Percentiles rank a stretch among this genome's conserved stretches.
phyloP scores from a whole-genome alignment of 2,329 filamentous ascomycete species.

The Thermothelomyces thermophilus region DNA sequence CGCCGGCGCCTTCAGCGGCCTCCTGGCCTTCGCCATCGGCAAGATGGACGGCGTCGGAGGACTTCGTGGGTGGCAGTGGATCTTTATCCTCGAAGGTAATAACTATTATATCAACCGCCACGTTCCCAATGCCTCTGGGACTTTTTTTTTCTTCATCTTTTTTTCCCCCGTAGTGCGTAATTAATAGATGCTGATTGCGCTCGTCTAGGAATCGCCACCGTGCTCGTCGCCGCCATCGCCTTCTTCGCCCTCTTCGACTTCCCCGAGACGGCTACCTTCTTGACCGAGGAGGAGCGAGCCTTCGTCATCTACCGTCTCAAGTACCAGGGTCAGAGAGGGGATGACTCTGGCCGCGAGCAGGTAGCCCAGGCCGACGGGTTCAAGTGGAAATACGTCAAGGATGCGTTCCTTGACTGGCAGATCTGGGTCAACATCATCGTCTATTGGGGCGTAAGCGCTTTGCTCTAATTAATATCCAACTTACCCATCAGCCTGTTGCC shows the following conservation, averaged over 20 bases:
- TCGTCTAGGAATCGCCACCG: conserved; percentile 22
- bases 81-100: conserved; percentile 61
- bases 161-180: neutral
- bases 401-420: conserved; percentile 73
- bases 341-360: conserved; percentile 21
- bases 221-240: conserved; percentile 54
- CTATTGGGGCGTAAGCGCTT: conserved; percentile 54
- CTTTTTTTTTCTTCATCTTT: conserved; percentile 14
- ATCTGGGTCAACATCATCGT: conserved; percentile 57
- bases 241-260: conserved; percentile 76
- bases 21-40: conserved; percentile 63
- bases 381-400: conserved; percentile 66
- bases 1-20: conserved; percentile 69
- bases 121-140: too few relatives aligned
- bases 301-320: conserved; percentile 66
- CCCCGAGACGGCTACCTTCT: conserved; percentile 69
- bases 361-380: conserved; percentile 68
- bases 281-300: conserved; percentile 62
- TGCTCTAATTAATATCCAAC: conserved; percentile 3
- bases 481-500: conserved; percentile 24
- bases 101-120: too few relatives aligned
- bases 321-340: conserved; percentile 48
- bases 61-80: conserved; percentile 56
- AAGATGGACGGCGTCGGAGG: conserved; percentile 62
- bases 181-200: neutral